These are phyloP conservation scores for Potentilla sterilis DNA, from an alignment of 306 rosid genomes.

Conservation along the genomic window DNA sequence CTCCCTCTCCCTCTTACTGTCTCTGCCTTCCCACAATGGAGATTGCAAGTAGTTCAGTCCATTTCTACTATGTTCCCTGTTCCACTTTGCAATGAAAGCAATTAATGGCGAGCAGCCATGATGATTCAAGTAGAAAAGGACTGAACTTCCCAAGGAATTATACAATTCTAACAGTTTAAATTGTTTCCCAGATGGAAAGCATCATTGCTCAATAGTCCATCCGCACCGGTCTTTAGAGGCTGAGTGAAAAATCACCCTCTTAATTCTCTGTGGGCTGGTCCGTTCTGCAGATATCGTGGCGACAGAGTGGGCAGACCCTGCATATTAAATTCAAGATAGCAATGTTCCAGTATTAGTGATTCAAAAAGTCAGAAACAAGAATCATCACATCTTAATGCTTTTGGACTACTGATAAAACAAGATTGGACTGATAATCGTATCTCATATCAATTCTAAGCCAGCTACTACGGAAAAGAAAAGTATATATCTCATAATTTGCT, in stretches of 20 bases:
- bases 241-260: slow-evolving; percentile 25
- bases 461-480: background rate
- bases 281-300: slow-evolving; percentile 80
- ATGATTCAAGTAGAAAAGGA: slow-evolving; percentile 30
- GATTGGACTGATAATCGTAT: background rate
- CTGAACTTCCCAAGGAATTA: slow-evolving; percentile 41
- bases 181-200: slow-evolving; percentile 21
- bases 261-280: slow-evolving; percentile 49
- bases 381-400: background rate
- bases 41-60: slow-evolving; percentile 34
- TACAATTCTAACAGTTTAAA: background rate
- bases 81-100: slow-evolving; percentile 30
- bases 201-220: slow-evolving; percentile 7
- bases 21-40: slow-evolving; percentile 18
- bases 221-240: slow-evolving; percentile 13
- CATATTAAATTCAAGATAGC: slow-evolving; percentile 23
- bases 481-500: background rate
- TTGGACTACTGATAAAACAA: background rate
- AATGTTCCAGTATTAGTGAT: slow-evolving; percentile 18
- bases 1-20: slow-evolving; percentile 1
- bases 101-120: slow-evolving; percentile 37
- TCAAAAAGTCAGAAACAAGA: background rate
- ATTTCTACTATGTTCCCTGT: slow-evolving; percentile 37
- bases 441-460: background rate
- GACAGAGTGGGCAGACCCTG: slow-evolving; percentile 99